Base-by-base conservation (phyloP, 768 basidiomycete species). In the Boletus eberwhitei region DNA sequence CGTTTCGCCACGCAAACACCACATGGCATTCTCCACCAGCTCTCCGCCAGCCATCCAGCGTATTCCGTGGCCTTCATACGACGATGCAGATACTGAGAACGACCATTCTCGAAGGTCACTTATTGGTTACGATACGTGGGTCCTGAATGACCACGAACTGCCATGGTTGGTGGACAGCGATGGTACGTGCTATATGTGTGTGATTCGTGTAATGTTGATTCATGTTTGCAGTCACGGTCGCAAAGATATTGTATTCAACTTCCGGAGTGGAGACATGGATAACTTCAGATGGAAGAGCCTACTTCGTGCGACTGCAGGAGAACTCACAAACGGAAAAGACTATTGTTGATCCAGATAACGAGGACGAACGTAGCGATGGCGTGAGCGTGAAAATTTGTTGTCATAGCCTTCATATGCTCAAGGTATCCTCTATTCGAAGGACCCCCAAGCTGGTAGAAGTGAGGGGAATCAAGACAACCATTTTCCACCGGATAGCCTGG, bases 251-350 rank as follows among this genome's bases (percentile, higher is more conserved):
- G 24, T 74, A 83, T 62, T 82, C 83, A 38, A 64, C 73, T 4
- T 80, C 82, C 22, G 82, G 82, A 22, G 80, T 84, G 13, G 91
- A 93, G 70, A 83, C 83, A 0, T 93, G 91, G 91, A 80, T 90
- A 44, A 90, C 90, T 2, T 90, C 88, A 7, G 91, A 93, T 57
- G 91, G 91, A 37, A 74, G 90, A 63, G 88, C 80, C 11, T 93
- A 93, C 65, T 81, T 91, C 58, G 89, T 90, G 8, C 82, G 82
- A 53, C 73, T 91, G 22, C 74, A 75, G 46, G 83, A 84, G 57
- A 72, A 63, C 48, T 44, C 54, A 13, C 51, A 31, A n/a, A 38
- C 29, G 7, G 56, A 59, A n/a, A 49, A 35, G 7, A 45, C 46
- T 12, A 31, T 24, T 26, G 41, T 46, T 42, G 42, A 52, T 44